Evolutionary conservation across 352 stramenopile genomes (phyloP).

Genomic region (Pythium scleroteichum): DNA sequence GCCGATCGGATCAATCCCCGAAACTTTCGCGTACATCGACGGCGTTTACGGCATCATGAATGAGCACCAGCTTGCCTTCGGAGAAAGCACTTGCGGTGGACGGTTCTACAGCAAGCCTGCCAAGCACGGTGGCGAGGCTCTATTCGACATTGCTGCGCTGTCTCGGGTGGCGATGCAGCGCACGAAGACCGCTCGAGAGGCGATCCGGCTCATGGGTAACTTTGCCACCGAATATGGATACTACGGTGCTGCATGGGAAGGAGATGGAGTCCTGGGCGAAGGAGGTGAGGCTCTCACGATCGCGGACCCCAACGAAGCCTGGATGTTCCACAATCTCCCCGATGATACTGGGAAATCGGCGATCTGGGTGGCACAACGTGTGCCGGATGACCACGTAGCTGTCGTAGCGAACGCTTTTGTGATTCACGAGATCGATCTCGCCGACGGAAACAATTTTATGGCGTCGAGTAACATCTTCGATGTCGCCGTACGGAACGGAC

Average conservation of each 20-base stretch:
- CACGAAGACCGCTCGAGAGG: constrained; percentile 67
- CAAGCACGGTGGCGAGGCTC: constrained; percentile 67
- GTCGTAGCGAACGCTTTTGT: constrained; percentile 94
- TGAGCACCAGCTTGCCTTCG: constrained; percentile 74
- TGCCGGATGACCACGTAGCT: constrained; percentile 82
- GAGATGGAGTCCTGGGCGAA: constrained; percentile 53
- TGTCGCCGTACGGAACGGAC: constrained; percentile 74
- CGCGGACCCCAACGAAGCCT: constrained; percentile 88
- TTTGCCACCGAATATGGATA: constrained; percentile 93
- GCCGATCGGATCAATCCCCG: constrained; percentile 63
- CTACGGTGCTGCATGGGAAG: constrained; percentile 89
- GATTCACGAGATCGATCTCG: constrained; percentile 86
- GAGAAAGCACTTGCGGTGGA: constrained; percentile 75
- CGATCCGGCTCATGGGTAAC: constrained; percentile 91
- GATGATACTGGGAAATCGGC: constrained; percentile 91
- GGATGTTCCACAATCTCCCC: constrained; percentile 95
- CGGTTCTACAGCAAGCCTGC: constrained; percentile 55
- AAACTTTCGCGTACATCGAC: constrained; percentile 78
- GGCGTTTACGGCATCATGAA: constrained; percentile 80
- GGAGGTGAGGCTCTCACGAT: constrained; percentile 91
- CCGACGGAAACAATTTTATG: constrained; percentile 82
- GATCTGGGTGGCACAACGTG: constrained; percentile 92
- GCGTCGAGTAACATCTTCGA: constrained; percentile 86
- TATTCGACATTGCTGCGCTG: constrained; percentile 88
- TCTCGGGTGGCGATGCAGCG: constrained; percentile 90